Conservation (phyloP, 768 basidiomycete genomes). For the Boletus barrowsii region DNA sequence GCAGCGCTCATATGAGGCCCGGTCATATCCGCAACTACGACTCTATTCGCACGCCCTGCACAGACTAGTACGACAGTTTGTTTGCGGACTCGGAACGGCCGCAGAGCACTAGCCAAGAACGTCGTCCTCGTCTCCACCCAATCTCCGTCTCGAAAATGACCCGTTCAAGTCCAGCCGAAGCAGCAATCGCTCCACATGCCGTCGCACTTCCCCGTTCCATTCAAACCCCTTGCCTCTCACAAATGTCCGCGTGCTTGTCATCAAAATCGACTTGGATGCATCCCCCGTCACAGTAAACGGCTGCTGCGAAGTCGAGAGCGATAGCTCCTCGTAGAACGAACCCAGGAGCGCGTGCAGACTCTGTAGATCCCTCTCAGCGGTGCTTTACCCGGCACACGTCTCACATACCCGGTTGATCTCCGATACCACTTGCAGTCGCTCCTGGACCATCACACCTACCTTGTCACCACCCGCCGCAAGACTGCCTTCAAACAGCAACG, state of each 20-base stretch:
- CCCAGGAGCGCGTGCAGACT: slow-evolving; percentile 63
- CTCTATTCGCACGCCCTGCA: not conserved
- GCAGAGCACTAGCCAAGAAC: not conserved
- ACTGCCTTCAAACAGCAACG: slow-evolving; percentile 78
- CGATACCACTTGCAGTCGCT: slow-evolving; percentile 62
- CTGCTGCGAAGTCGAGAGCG: slow-evolving; percentile 73
- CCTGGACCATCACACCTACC: slow-evolving; percentile 71
- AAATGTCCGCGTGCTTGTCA: slow-evolving; percentile 51
- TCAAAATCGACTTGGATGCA: slow-evolving; percentile 69
- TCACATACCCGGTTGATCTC: slow-evolving; percentile 71
- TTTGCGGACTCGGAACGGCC: too few relatives aligned
- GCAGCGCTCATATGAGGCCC: slow-evolving; percentile 11
- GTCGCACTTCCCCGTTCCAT: slow-evolving; percentile 63
- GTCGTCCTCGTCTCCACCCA: not conserved
- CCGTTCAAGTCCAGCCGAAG: slow-evolving; percentile 86
- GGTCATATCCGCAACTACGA: slow-evolving; percentile 24
- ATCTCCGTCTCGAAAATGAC: slow-evolving; percentile 54
- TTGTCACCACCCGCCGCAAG: slow-evolving; percentile 49
- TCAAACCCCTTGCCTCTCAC: slow-evolving; percentile 52
- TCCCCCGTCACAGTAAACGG: slow-evolving; percentile 61
- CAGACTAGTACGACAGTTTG: too few relatives aligned
- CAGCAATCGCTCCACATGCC: slow-evolving; percentile 80
- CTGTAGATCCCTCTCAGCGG: slow-evolving; percentile 36
- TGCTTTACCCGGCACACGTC: not conserved
- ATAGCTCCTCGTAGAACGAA: slow-evolving; percentile 78